Evolutionary conservation across 495 filamentous ascomycete species (phyloP).

Genomic region (Paragyromitra xinjiangensis): DNA sequence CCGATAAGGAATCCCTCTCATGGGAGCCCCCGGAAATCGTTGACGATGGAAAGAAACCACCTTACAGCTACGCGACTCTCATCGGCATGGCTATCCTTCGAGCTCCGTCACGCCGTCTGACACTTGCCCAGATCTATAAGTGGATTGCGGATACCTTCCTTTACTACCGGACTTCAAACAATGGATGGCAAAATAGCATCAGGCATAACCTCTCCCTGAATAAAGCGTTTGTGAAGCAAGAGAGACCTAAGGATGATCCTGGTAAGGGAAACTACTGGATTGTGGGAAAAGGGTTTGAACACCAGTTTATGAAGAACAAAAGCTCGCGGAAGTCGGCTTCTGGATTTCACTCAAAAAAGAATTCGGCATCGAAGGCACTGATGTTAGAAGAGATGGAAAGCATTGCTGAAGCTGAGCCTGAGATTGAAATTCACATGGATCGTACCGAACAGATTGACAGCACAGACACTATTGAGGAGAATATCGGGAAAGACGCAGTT

Average conservation of each 20-base stretch:
- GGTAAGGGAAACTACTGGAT: constrained; percentile 99
- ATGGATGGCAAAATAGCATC: constrained; percentile 99
- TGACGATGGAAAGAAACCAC: constrained; percentile 89
- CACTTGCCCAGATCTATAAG: constrained; percentile 97
- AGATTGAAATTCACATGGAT: constrained; percentile 54
- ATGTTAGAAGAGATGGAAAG: constrained; percentile 54
- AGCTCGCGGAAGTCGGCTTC: constrained; percentile 63
- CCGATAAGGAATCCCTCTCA: constrained; percentile 47
- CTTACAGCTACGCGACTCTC: constrained; percentile 90
- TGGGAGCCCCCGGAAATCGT: constrained; percentile 68
- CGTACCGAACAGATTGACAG: constrained; percentile 50
- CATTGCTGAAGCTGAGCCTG: constrained; percentile 40
- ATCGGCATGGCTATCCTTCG: constrained; percentile 97
- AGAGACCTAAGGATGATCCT: constrained; percentile 94
- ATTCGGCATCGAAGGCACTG: constrained; percentile 46
- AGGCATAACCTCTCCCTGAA: constrained; percentile 97
- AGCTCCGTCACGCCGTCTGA: constrained; percentile 81
- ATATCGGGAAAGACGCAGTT: constrained; percentile 39
- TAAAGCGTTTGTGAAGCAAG: constrained; percentile 96
- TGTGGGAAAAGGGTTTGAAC: constrained; percentile 86
- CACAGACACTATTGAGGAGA: constrained; percentile 55
- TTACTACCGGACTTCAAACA: constrained; percentile 82
- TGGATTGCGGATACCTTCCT: constrained; percentile 96
- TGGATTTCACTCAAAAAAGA: constrained; percentile 51
- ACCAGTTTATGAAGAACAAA: constrained; percentile 88